Conservation (phyloP, 148 eudicot genomes). For the Talinum fruticosum region DNA sequence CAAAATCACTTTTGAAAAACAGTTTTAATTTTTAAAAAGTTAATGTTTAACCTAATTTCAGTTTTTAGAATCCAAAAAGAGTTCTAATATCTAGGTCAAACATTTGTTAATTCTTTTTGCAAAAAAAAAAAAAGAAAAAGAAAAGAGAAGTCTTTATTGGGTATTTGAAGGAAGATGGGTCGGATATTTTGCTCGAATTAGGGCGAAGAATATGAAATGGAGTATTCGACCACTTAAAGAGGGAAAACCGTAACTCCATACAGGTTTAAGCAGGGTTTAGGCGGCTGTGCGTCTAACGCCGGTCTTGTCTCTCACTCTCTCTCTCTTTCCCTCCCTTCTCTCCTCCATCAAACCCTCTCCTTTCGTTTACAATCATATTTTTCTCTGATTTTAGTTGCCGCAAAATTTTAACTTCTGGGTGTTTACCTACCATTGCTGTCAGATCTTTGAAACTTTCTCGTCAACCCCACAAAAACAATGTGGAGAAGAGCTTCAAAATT, state of each 20-base stretch:
- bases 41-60: too few relatives aligned
- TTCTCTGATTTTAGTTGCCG: neutral
- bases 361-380: neutral
- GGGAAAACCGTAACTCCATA: neutral
- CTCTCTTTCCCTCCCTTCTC: neutral
- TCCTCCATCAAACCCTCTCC: neutral
- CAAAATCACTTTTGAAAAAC: too few relatives aligned
- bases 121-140: too few relatives aligned
- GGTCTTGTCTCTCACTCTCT: slow-evolving; percentile 8
- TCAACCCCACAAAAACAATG: slow-evolving; percentile 20
- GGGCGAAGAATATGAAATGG: neutral
- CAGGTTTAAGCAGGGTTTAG: slow-evolving; percentile 35
- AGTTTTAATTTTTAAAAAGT: too few relatives aligned
- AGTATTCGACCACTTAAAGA: neutral
- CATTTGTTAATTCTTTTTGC: too few relatives aligned
- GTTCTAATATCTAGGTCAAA: too few relatives aligned
- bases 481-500: slow-evolving; percentile 35
- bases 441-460: slow-evolving; percentile 5
- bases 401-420: neutral
- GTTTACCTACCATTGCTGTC: neutral
- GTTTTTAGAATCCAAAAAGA: too few relatives aligned
- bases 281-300: slow-evolving; percentile 25
- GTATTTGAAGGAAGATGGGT: neutral
- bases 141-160: neutral
- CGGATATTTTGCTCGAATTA: neutral